Evolutionary conservation across 768 basidiomycete species (phyloP), one percentile per base, ranked within the genome.

Genomic region (Leucocoprinus birnbaumii): DNA sequence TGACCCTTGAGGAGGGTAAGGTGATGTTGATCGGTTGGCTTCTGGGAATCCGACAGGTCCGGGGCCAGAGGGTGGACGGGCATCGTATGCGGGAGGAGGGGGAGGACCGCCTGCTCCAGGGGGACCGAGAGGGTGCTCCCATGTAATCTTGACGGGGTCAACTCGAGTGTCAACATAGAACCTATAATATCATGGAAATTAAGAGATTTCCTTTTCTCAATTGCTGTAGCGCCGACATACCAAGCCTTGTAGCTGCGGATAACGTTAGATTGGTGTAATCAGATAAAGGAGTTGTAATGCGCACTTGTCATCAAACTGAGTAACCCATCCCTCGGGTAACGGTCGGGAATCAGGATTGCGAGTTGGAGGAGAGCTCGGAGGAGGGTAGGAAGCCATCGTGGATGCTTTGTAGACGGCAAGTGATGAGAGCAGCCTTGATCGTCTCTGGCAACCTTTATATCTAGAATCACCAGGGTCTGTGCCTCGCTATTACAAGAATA

Each of bases 121-220:
- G 2, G 72, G 69, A 68, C 84, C 85, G n/a, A 78, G 67, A 0
- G 89, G 89, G 61, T 90, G 89, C 0, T 71, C 74, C 89, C 89
- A 91, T 13, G 76, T 79, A 35, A 86, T 82, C 18, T 78, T 75
- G 0, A 87, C 85, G 3, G 89, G 88, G 16, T 75, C 69, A 43
- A 79, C 77, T 22, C 62, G 66, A 0, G 86, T 87, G 61, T 91
- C 83, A 43, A 91, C 86, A 59, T 91, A 91, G 74, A 82, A 91
- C 89, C 89, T 91, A 58, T 24, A 34, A 11, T 31, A 5, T 18
- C 21, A 56, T 13, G 46, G 49, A 38, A 25, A 41, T 24, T 25
- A 3, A n/a, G 3, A 14, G n/a, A 8, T 41, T 42, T 22, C 25
- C n/a, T 26, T 7, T 9, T 10, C n/a, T 31, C 9, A 31, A 14